A percentile compares a stretch with the other conserved stretches of the same genome.
Conservation (phyloP, 352 stramenopile species). For the Globisporangium cystogenes region DNA sequence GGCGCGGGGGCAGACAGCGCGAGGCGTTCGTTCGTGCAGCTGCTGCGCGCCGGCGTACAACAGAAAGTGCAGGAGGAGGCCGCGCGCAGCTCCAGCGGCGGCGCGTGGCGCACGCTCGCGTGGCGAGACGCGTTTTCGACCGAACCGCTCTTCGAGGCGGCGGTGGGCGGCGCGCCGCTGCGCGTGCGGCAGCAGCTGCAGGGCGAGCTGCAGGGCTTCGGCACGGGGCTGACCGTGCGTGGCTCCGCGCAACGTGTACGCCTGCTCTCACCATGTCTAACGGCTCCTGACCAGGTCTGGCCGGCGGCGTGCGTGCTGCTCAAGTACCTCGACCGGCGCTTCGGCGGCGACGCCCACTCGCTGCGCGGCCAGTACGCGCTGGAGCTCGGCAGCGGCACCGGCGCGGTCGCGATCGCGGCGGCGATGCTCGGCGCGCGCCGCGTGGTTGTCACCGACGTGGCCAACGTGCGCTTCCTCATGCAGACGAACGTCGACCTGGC, state of each 20-base stretch:
- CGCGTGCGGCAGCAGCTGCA: constrained; percentile 72
- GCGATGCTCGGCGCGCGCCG: constrained; percentile 75
- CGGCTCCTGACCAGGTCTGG: constrained; percentile 45
- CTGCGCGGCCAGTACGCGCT: constrained; percentile 56
- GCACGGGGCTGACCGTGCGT: constrained; percentile 61
- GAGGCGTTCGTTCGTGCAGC: constrained; percentile 33
- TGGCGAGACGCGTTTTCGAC: constrained; percentile 73
- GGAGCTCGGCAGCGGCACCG: constrained; percentile 91
- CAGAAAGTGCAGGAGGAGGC: constrained; percentile 30
- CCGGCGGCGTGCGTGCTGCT: constrained; percentile 74
- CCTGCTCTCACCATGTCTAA: too few relatives aligned
- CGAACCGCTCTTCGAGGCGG: constrained; percentile 56
- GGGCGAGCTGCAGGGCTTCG: constrained; percentile 75
- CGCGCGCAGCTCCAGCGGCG: neutral
- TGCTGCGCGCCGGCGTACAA: constrained; percentile 61
- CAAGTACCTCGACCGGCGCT: constrained; percentile 72
- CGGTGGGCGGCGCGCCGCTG: constrained; percentile 31
- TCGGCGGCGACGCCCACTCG: constrained; percentile 4
- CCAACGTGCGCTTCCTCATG: constrained; percentile 87
- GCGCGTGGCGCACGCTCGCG: constrained; percentile 57
- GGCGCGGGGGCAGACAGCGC: neutral
- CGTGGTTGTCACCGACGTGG: constrained; percentile 90
- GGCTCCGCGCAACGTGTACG: neutral
- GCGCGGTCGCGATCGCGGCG: constrained; percentile 85
- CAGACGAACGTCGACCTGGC: constrained; percentile 76